Base-by-base conservation (phyloP, 2,329 filamentous ascomycete genomes). In the Exophiala xenobiotica region DNA sequence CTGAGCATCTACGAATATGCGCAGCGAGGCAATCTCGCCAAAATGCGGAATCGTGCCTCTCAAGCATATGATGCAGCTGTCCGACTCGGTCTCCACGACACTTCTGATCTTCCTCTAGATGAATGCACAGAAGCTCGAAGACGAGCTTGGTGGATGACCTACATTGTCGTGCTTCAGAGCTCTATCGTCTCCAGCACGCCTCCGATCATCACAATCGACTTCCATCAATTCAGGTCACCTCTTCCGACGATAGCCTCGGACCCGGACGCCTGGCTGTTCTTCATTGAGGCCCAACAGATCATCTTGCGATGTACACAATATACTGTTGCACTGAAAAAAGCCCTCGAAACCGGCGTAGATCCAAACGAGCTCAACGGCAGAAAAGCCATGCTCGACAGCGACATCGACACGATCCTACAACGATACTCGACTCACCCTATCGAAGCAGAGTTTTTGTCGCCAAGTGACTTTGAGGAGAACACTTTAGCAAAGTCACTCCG, bases 131-230 rank as follows among this genome's bases (percentile, higher is more conserved):
- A 51, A 40, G 48, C 48, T 6, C 31, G 48, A 18, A 22, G 48
- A 14, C 41, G 48, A n/a, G 48, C 48, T 29, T 51, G 48, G 48
- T 51, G 48, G 48, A 51, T 51, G 48, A 51, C 48, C n/a, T 51
- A 51, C 33, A 40, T 22, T 18, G 35, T 39, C 35, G 41, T 45
- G 6, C 33, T 51, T 8, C 49, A 51, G 37, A 18, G 35, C 14
- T 40, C 49, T 2, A 51, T 51, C 24, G 49, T 51, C n/a, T 20
- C 31, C 24, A 46, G 35, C 26, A 33, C 31, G 35, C 42, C 49
- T 23, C 49, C 49, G 6, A 51, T 51, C n/a, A 51, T 51, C 18
- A 31, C 14, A 20, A 43, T 46, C 23, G 49, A 51, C 20, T 22
- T 40, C 19, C 8, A 20, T 23, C 19, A 24, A 22, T 40, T 40